phyloP scores from a whole-genome alignment of 1,139 yeast genomes.

The Casaregolazyma lundiana region DNA sequence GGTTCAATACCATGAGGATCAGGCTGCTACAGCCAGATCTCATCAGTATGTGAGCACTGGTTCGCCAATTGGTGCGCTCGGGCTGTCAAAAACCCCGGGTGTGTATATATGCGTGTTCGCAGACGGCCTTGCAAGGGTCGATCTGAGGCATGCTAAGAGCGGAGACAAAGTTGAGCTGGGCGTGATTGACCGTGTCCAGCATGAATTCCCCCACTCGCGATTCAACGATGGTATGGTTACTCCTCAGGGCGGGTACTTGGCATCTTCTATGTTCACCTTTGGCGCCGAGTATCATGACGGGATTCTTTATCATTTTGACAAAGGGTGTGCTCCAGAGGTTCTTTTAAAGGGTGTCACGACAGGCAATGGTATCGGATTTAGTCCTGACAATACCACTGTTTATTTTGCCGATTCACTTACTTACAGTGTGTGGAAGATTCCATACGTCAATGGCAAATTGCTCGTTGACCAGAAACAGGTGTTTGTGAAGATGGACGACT shows the following conservation, averaged over 20 bases:
- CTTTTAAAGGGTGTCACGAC: conserved; percentile 17
- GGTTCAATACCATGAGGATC: conserved; percentile 22
- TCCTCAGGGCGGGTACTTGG: conserved; percentile 33
- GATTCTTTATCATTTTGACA: conserved; percentile 27
- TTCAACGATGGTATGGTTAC: conserved; percentile 36
- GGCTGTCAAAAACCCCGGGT: conserved; percentile 29
- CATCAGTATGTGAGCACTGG: conserved; percentile 21
- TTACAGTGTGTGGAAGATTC: conserved; percentile 55
- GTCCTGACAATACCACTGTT: conserved; percentile 45
- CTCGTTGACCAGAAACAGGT: conserved; percentile 23
- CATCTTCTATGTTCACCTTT: conserved; percentile 29
- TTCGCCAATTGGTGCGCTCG: conserved; percentile 30
- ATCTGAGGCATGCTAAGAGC: conserved; percentile 19
- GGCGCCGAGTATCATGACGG: conserved; percentile 25
- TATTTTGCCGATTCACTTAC: conserved; percentile 72
- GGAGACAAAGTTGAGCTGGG: conserved; percentile 21
- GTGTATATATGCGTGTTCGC: conserved; percentile 29
- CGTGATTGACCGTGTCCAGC: conserved; percentile 18
- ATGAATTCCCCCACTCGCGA: conserved; percentile 19
- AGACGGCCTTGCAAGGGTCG: conserved; percentile 30
- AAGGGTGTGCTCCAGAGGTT: conserved; percentile 2
- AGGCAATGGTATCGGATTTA: conserved; percentile 74
- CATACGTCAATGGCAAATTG: conserved; percentile 47
- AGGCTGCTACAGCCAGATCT: conserved; percentile 17
- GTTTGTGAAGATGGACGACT: conserved; percentile 10